Conservation (phyloP, 1,284 basidiomycete genomes). For the Ceratobasidium sp. region DNA sequence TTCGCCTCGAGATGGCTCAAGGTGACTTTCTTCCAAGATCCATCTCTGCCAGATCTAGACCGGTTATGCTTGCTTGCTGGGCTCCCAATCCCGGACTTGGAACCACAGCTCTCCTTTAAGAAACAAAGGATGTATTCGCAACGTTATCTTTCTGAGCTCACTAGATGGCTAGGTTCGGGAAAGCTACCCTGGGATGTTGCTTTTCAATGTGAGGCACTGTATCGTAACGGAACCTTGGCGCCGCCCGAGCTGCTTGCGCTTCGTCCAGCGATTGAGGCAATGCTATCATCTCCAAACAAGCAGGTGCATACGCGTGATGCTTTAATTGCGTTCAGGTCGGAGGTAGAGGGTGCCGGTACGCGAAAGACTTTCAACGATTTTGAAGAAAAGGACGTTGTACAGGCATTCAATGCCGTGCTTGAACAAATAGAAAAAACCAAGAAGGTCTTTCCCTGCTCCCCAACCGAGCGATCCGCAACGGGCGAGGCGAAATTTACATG, state of each 20-base stretch:
- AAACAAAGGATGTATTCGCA: background rate
- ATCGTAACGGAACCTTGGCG: constrained; percentile 34
- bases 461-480: background rate
- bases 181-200: constrained; percentile 38
- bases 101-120: background rate
- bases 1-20: constrained; percentile 25
- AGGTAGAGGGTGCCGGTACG: background rate
- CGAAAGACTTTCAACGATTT: background rate
- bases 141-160: background rate
- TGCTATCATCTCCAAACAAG: background rate
- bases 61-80: constrained; percentile 4
- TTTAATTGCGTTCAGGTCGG: background rate
- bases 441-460: background rate
- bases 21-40: constrained; percentile 15
- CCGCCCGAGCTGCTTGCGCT: constrained; percentile 36
- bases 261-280: background rate
- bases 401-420: background rate
- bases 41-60: constrained; percentile 5
- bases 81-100: constrained; percentile 6
- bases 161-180: background rate
- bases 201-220: constrained; percentile 43
- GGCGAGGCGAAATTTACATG: background rate
- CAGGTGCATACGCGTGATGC: background rate
- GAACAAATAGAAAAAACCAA: constrained; percentile 1
- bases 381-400: constrained; percentile 7